Base-by-base conservation (phyloP, 176 grass and related monocot species). In the Oropetium thomaeum region DNA sequence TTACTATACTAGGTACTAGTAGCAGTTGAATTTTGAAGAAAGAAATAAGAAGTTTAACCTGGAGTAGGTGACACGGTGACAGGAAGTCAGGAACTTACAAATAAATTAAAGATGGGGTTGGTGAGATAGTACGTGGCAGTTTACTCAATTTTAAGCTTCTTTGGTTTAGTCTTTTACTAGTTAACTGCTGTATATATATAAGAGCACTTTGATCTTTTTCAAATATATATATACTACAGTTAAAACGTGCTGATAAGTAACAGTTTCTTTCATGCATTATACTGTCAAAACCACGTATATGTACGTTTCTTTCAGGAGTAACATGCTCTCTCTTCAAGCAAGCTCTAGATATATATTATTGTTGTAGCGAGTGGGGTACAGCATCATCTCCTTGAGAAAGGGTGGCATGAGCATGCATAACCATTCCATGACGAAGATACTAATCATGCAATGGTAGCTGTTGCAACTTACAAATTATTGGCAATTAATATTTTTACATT, bases 81-180 rank as follows among this genome's bases (percentile, higher is more conserved):
- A 25, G 55, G 26, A 15, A 58, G 10, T 13, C 6, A 7, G 48
- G 48, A 51, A 51, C 48, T 5, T 37, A 8, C 17, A n/a, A 55
- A 55, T 2, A 55, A 26, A 26, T 11, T 25, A 54, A 20, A 39
- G 19, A 34, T 35, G 7, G 31, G 48, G 69, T 73, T 73, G 51
- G 49, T 57, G 78, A 71, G 78, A 71, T 52, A 62, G 78, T n/a
- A n/a, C n/a, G n/a, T 81, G 55, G 31, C 55, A 35, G 5, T 9
- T 27, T 26, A 75, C 83, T 53, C 68, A 41, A 52, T 52, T 52
- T 52, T 40, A 33, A 13, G 37, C 1, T 27, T 66, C 4, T 55
- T 57, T 1, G 15, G 26, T 45, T 13, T 7, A 16, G 11, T 74
- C 47, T 5, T 62, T 45, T 33, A n/a, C n/a, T n/a, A 45, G 1